Percentiles rank a stretch among this genome's conserved stretches.
These are phyloP conservation scores for Termitomyces sp. DNA, from an alignment of 768 basidiomycete genomes.

Conservation along the genomic window DNA sequence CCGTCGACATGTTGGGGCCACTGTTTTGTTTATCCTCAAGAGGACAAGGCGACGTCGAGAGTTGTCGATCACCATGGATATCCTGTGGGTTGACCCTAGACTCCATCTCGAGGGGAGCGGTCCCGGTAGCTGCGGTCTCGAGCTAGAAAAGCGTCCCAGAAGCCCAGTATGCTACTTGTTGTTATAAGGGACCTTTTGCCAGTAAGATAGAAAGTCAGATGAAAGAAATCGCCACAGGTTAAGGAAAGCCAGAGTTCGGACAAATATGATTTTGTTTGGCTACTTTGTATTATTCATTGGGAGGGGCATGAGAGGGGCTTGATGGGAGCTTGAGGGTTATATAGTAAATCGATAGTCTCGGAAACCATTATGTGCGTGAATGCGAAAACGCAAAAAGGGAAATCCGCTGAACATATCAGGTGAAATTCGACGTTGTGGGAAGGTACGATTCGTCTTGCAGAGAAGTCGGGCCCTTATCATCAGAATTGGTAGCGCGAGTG, in stretches of 20 bases:
- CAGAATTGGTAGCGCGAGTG: neutral
- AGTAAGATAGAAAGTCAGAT: too few species aligned
- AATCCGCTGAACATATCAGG: neutral
- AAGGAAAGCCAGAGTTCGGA: too few species aligned
- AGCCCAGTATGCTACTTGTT: neutral
- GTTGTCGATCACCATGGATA: neutral
- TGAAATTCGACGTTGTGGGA: neutral
- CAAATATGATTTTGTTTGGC: too few species aligned
- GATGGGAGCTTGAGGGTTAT: neutral
- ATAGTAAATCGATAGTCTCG: neutral
- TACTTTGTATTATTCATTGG: neutral
- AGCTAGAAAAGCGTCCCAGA: too few species aligned
- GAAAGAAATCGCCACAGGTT: too few species aligned
- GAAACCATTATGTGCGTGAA: neutral
- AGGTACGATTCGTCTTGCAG: neutral
- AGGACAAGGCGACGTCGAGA: neutral
- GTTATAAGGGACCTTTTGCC: neutral
- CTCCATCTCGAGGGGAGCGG: neutral
- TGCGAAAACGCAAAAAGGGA: neutral
- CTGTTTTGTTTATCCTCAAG: neutral
- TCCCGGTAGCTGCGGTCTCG: too few species aligned
- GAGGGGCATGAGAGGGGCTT: neutral
- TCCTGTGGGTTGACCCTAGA: neutral
- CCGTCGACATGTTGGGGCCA: neutral
- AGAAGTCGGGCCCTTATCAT: neutral